Evolutionary conservation across 1,284 basidiomycete species (phyloP).

Genomic region (Coniferiporia weirii): DNA sequence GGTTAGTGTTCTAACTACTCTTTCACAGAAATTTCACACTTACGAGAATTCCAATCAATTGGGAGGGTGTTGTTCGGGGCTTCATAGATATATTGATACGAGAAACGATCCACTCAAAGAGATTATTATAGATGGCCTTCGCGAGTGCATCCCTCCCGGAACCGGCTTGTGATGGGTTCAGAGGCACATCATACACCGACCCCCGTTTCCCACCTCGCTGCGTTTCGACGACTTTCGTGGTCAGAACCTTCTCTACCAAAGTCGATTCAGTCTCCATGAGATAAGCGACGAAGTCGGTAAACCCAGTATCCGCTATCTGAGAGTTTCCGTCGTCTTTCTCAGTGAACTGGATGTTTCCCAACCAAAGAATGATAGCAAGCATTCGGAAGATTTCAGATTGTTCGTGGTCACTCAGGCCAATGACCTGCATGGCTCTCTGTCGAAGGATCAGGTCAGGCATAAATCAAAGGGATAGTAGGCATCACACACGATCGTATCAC

Average conservation of each 20-base stretch:
- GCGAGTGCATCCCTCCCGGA: slow-evolving; percentile 89
- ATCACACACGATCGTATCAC: slow-evolving; percentile 74
- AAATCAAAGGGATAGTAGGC: neutral
- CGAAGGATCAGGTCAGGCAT: slow-evolving; percentile 21
- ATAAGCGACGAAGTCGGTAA: slow-evolving; percentile 95
- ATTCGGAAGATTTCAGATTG: slow-evolving; percentile 93
- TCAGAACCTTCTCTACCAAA: slow-evolving; percentile 82
- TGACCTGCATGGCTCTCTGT: slow-evolving; percentile 89
- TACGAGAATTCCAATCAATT: slow-evolving; percentile 91
- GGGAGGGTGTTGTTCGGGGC: slow-evolving; percentile 66
- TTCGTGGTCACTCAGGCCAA: slow-evolving; percentile 82
- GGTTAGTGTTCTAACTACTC: neutral
- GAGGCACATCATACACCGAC: slow-evolving; percentile 93
- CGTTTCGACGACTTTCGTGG: slow-evolving; percentile 88
- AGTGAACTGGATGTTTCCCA: slow-evolving; percentile 90
- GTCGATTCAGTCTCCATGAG: slow-evolving; percentile 85
- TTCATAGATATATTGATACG: slow-evolving; percentile 97
- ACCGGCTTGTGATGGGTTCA: slow-evolving; percentile 89
- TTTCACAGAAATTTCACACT: slow-evolving; percentile 22
- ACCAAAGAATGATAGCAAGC: slow-evolving; percentile 91
- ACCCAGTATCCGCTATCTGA: slow-evolving; percentile 73
- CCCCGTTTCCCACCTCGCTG: slow-evolving; percentile 88
- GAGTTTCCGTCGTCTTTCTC: slow-evolving; percentile 92
- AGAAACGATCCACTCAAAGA: slow-evolving; percentile 99
- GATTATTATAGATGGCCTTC: slow-evolving; percentile 97